phyloP scores from a whole-genome alignment of 2,329 filamentous ascomycete genomes.

The Curvularia sp. region DNA sequence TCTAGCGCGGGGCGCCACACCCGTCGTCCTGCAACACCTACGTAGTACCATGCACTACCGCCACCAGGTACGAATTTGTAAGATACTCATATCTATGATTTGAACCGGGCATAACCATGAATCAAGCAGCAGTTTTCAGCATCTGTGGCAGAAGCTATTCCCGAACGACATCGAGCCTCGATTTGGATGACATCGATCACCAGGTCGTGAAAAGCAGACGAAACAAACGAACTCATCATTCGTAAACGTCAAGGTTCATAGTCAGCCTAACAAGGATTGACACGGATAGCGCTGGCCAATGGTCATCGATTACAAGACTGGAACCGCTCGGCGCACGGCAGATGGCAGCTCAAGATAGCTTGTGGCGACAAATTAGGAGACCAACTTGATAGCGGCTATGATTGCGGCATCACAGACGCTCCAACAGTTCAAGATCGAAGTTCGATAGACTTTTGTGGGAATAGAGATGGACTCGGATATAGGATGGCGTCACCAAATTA shows the following conservation, averaged over 20 bases:
- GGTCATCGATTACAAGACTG: not conserved
- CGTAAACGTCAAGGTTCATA: not conserved
- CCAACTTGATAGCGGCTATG: not conserved
- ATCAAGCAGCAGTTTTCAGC: not conserved
- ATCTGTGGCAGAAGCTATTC: not conserved
- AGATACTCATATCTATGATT: not conserved
- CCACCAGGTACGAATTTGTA: not conserved
- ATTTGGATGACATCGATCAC: not conserved
- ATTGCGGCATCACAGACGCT: not conserved
- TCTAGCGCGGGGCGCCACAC: not conserved
- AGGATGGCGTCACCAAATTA: not conserved
- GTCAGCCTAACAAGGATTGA: not conserved
- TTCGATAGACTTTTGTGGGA: not conserved
- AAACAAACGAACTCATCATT: not conserved
- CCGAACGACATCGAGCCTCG: not conserved
- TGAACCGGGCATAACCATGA: not conserved
- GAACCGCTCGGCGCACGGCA: not conserved
- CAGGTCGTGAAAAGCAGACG: not conserved
- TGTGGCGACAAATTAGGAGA: not conserved
- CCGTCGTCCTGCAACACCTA: not conserved
- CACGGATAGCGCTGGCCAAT: not conserved
- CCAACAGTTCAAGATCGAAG: not conserved
- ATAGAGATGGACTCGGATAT: not conserved
- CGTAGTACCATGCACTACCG: not conserved
- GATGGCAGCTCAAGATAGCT: not conserved